Conservation (phyloP, 2,329 filamentous ascomycete species). For the Ceratocystis lukuohia region DNA sequence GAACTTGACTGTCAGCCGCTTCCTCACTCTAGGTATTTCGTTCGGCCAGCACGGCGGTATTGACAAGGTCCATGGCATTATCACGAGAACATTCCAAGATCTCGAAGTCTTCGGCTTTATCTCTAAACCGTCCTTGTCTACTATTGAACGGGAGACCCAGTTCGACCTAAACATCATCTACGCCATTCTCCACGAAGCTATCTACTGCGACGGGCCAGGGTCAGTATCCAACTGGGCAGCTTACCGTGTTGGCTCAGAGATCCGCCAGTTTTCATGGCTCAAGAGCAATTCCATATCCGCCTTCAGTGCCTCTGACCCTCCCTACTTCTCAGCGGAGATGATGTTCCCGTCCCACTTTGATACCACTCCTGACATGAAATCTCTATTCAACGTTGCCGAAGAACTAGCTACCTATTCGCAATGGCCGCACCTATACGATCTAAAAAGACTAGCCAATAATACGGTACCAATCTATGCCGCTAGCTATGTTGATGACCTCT, state of each 20-base stretch:
- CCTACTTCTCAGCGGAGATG: constrained; percentile 89
- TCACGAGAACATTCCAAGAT: constrained; percentile 58
- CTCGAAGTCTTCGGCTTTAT: constrained; percentile 64
- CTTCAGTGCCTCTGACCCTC: constrained; percentile 32
- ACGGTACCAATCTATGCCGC: constrained; percentile 77
- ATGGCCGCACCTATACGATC: constrained; percentile 69
- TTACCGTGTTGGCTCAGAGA: constrained; percentile 42
- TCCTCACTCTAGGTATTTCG: constrained; percentile 62
- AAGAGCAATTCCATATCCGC: constrained; percentile 25
- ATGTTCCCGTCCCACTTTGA: constrained; percentile 77
- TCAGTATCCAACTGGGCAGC: constrained; percentile 63
- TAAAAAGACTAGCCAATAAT: constrained; percentile 58
- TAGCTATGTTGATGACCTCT: constrained; percentile 80
- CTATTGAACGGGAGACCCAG: constrained; percentile 51
- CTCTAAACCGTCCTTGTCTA: constrained; percentile 54
- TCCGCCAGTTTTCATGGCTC: constrained; percentile 41
- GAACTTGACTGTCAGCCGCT: constrained; percentile 54
- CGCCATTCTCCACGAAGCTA: constrained; percentile 71
- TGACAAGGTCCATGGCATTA: constrained; percentile 57
- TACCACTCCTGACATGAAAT: constrained; percentile 60
- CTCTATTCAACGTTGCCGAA: constrained; percentile 55
- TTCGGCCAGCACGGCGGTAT: constrained; percentile 72
- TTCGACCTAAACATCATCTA: constrained; percentile 75
- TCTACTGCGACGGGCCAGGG: constrained; percentile 61
- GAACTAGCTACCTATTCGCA: constrained; percentile 52